A percentile compares a stretch with the other conserved stretches of the same genome.
Conservation (phyloP, 2,329 filamentous ascomycete species). For the Penicillium sp. region DNA sequence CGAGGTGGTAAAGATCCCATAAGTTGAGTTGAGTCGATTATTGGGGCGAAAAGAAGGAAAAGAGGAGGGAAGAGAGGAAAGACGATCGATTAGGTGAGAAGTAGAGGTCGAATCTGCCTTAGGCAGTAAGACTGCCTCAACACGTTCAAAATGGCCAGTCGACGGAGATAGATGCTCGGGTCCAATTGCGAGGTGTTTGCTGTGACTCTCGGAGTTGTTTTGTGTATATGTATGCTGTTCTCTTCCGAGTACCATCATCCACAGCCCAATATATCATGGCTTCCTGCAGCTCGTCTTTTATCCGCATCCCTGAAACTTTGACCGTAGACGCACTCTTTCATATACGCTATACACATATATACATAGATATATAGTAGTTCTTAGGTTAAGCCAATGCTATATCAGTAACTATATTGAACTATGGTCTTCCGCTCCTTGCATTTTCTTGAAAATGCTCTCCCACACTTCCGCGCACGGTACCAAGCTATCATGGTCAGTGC, state of each 20-base stretch:
- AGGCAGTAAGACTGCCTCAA: background rate
- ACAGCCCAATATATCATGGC: background rate
- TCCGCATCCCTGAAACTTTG: background rate
- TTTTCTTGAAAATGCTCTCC: slow-evolving; percentile 15
- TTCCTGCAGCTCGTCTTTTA: background rate
- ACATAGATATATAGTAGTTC: background rate
- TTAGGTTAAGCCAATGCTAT: background rate
- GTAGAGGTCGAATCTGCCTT: background rate
- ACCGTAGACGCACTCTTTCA: background rate
- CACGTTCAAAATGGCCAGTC: no score
- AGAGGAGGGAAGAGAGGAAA: background rate
- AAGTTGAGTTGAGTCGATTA: background rate
- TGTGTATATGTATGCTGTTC: background rate
- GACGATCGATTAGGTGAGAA: no score
- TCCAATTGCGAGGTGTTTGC: background rate
- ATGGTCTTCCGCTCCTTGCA: background rate
- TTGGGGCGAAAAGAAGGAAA: background rate
- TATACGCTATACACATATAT: background rate
- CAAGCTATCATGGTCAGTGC: slow-evolving; percentile 44
- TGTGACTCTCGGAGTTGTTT: background rate
- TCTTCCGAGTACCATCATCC: background rate
- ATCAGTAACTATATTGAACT: background rate
- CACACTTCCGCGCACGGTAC: slow-evolving; percentile 18
- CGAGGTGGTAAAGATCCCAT: background rate
- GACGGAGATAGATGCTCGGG: no score